phyloP scores from a whole-genome alignment of 345 rosid genomes.

The Syzygium jambos region DNA sequence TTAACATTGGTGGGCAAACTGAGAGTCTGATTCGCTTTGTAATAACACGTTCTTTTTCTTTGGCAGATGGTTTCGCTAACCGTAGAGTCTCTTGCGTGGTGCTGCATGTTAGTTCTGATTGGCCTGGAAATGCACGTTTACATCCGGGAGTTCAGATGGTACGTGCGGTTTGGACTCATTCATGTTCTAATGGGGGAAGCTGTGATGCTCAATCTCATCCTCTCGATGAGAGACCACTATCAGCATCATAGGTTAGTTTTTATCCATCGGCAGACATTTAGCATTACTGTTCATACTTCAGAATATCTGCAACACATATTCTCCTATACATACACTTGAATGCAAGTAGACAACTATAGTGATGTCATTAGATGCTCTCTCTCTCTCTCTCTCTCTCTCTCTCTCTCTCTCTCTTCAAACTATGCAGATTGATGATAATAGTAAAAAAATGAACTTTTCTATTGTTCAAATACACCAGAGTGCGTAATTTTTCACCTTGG shows the following conservation, averaged over 20 bases:
- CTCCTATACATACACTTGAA: neutral
- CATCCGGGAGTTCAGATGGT: constrained; percentile 73
- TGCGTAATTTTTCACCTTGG: neutral
- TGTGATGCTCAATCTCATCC: constrained; percentile 66
- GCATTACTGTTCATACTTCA: neutral
- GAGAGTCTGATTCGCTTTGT: neutral
- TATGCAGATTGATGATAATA: neutral
- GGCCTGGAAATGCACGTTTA: constrained; percentile 59
- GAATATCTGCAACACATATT: neutral
- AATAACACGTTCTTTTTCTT: neutral
- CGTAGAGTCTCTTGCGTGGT: constrained; percentile 69
- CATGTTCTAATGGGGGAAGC: constrained; percentile 80
- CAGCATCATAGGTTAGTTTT: constrained; percentile 25
- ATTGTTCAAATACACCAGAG: neutral
- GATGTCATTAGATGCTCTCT: neutral
- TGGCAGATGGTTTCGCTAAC: constrained; percentile 49
- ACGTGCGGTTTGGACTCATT: constrained; percentile 67
- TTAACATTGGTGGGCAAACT: neutral
- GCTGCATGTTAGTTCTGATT: constrained; percentile 60
- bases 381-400: neutral
- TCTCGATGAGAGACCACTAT: constrained; percentile 39
- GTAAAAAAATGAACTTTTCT: neutral
- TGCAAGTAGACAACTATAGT: neutral
- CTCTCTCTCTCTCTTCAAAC: neutral
- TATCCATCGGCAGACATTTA: neutral